Evolutionary conservation across 345 rosid genomes (phyloP).

Genomic region (Eucalyptus rudis): DNA sequence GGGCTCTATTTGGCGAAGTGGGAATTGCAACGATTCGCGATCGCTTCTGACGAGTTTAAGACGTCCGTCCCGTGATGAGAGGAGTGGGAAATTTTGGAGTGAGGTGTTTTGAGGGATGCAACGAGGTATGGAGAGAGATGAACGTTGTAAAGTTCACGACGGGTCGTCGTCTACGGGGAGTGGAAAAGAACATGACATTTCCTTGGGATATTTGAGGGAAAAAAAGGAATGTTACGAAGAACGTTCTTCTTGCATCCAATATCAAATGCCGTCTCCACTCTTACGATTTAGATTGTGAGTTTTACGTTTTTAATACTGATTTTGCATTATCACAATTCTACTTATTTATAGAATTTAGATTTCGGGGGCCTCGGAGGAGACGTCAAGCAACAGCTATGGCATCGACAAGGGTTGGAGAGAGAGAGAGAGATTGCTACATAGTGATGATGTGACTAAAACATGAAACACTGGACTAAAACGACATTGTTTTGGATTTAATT

Average conservation of each 20-base stretch:
- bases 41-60: not conserved
- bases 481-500: no score
- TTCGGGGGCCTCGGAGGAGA: not conserved
- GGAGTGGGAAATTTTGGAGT: not conserved
- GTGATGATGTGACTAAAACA: no score
- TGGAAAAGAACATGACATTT: not conserved
- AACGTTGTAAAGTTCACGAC: not conserved
- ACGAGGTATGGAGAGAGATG: not conserved
- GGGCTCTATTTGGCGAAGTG: not conserved
- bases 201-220: not conserved
- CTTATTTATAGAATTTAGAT: not conserved
- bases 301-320: not conserved
- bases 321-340: not conserved
- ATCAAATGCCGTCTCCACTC: not conserved
- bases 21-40: not conserved
- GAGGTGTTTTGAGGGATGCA: not conserved
- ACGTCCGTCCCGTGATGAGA: not conserved
- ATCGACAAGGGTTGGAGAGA: not conserved
- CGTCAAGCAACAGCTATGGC: rapidly evolving
- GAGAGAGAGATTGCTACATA: not conserved
- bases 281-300: not conserved
- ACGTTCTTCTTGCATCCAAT: not conserved
- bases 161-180: not conserved
- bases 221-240: not conserved
- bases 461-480: no score